Conservation (phyloP, 2,329 filamentous ascomycete genomes). For the Arthrobotrys iridis region DNA sequence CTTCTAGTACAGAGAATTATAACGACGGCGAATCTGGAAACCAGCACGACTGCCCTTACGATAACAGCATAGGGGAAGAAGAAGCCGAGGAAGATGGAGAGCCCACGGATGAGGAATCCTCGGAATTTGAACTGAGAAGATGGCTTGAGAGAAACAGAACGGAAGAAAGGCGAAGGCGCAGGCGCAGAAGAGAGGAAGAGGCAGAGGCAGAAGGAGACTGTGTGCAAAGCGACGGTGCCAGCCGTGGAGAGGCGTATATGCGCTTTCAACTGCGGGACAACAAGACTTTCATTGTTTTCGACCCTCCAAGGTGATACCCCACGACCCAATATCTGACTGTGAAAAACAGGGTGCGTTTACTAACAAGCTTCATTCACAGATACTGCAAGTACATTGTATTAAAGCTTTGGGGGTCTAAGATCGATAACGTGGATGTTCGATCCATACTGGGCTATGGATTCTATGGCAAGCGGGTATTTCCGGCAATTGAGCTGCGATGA, state of each 20-base stretch:
- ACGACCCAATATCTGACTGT: background rate
- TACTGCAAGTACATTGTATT: constrained; percentile 47
- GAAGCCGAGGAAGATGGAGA: constrained; percentile 23
- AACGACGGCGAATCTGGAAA: background rate
- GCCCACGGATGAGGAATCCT: constrained; percentile 13
- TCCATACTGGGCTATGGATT: constrained; percentile 46
- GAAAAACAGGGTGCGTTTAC: background rate
- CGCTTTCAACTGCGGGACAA: constrained; percentile 47
- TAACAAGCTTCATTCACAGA: constrained; percentile 14
- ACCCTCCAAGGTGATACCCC: constrained; percentile 37
- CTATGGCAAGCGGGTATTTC: constrained; percentile 49
- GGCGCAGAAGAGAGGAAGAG: constrained; percentile 34
- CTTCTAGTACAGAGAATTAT: background rate
- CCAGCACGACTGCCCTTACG: constrained; percentile 43
- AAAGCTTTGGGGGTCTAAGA: constrained; percentile 52
- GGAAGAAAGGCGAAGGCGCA: constrained; percentile 22
- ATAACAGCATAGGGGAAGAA: constrained; percentile 18
- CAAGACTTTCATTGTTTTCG: constrained; percentile 42
- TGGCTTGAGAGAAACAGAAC: constrained; percentile 32
- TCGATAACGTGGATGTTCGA: constrained; percentile 51
- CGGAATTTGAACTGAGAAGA: constrained; percentile 31
- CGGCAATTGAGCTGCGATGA: constrained; percentile 48
- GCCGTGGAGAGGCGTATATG: constrained; percentile 33
- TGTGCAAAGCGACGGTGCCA: constrained; percentile 22
- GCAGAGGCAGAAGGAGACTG: constrained; percentile 35